Conservation (phyloP, 2,329 filamentous ascomycete genomes). For the Aquanectria penicillioides region DNA sequence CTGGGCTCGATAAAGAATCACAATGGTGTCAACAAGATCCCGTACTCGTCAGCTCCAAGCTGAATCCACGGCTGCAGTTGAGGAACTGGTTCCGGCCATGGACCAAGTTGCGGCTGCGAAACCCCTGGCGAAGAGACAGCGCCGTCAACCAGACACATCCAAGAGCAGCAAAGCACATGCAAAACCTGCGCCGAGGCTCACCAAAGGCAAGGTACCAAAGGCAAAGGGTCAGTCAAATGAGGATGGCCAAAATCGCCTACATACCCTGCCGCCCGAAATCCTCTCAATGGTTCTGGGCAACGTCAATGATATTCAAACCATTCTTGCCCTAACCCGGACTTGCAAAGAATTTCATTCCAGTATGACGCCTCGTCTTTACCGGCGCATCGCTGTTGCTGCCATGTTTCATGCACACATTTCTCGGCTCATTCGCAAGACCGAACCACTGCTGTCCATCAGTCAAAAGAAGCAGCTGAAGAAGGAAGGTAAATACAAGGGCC, state of each 20-base stretch:
- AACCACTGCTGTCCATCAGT: conserved; percentile 24
- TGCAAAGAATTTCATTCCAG: conserved; percentile 30
- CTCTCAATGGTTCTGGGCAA: neutral
- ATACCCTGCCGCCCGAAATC: neutral
- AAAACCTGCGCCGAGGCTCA: neutral
- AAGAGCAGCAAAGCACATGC: neutral
- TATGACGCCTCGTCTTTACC: conserved; percentile 27
- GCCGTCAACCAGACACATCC: neutral
- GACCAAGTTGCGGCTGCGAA: neutral
- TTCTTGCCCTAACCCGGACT: conserved; percentile 26
- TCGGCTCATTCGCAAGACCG: conserved; percentile 30
- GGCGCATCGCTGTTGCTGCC: conserved; percentile 18
- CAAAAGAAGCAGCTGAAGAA: conserved; percentile 35
- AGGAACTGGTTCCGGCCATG: neutral
- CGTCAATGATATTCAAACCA: neutral
- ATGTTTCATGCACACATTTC: conserved; percentile 30
- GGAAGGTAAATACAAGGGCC: conserved; percentile 30
- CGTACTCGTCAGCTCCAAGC: neutral
- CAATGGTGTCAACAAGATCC: neutral
- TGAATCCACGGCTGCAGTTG: neutral
- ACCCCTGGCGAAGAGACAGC: neutral
- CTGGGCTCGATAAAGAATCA: neutral
- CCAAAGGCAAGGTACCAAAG: neutral
- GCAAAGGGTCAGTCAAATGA: neutral
- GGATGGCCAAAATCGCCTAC: neutral